Conservation (phyloP, 1,139 yeast genomes). For the Yamadazyma jaroonii region DNA sequence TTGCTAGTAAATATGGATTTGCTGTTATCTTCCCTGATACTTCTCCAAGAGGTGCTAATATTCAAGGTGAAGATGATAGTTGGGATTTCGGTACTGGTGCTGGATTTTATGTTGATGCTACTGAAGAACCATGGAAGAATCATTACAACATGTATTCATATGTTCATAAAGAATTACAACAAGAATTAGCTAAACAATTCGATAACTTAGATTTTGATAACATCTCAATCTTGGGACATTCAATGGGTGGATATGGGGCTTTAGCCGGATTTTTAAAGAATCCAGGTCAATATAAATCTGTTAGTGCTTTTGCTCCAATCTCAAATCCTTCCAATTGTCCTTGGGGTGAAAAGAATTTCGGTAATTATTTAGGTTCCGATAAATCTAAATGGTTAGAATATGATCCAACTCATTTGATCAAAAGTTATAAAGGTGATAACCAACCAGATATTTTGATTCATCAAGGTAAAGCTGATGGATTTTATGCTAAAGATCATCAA, state of each 20-base stretch:
- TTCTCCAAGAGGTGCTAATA: slow-evolving; percentile 89
- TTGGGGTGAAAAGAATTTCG: slow-evolving; percentile 84
- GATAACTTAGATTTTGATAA: slow-evolving; percentile 53
- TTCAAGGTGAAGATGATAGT: slow-evolving; percentile 76
- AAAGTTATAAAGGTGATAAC: slow-evolving; percentile 46
- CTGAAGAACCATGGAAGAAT: slow-evolving; percentile 63
- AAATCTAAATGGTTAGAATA: slow-evolving; percentile 62
- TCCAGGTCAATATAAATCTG: slow-evolving; percentile 75
- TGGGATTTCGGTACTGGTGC: slow-evolving; percentile 97
- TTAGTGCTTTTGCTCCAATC: slow-evolving; percentile 91
- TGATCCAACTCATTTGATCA: slow-evolving; percentile 78
- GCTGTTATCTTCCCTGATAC: slow-evolving; percentile 95
- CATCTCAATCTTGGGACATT: slow-evolving; percentile 84
- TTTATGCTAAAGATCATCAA: slow-evolving; percentile 59
- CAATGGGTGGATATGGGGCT: slow-evolving; percentile 99
- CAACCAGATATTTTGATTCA: slow-evolving; percentile 72
- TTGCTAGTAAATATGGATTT: slow-evolving; percentile 78
- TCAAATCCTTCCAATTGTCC: slow-evolving; percentile 71
- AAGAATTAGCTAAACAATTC: slow-evolving; percentile 43
- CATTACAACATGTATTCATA: slow-evolving; percentile 88
- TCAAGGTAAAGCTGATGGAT: slow-evolving; percentile 75
- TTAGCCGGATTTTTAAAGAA: slow-evolving; percentile 70
- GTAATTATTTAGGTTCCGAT: slow-evolving; percentile 69
- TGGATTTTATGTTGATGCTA: slow-evolving; percentile 88
- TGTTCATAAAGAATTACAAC: slow-evolving; percentile 70